Conservation (phyloP, 768 basidiomycete species). For the Boletus subparvulus region DNA sequence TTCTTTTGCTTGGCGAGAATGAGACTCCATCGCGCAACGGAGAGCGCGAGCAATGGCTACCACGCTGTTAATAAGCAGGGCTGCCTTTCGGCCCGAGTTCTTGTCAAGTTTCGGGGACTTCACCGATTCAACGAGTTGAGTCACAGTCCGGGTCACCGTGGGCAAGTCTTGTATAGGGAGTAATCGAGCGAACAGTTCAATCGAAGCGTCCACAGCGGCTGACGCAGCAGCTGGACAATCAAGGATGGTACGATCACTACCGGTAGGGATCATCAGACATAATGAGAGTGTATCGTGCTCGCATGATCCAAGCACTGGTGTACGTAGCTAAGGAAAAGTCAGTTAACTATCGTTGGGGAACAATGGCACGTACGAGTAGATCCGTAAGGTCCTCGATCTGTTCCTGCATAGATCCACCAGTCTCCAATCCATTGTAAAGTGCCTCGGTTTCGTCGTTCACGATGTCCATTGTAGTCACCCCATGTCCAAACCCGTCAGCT, state of each 20-base stretch:
- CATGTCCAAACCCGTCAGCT: slow-evolving; percentile 88
- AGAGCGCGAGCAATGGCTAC: slow-evolving; percentile 73
- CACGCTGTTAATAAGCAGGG: slow-evolving; percentile 77
- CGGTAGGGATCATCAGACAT: slow-evolving; percentile 50
- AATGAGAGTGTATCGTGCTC: slow-evolving; percentile 84
- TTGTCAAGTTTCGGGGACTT: slow-evolving; percentile 80
- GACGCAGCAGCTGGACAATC: slow-evolving; percentile 78
- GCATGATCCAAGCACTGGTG: slow-evolving; percentile 77
- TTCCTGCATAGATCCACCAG: slow-evolving; percentile 65
- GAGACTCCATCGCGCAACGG: slow-evolving; percentile 49
- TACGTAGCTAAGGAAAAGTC: slow-evolving; percentile 38
- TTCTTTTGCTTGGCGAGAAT: slow-evolving; percentile 61
- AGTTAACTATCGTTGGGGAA: background rate
- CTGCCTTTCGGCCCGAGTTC: slow-evolving; percentile 83
- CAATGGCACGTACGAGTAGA: slow-evolving; percentile 54
- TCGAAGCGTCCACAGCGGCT: slow-evolving; percentile 82
- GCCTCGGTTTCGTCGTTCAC: slow-evolving; percentile 42
- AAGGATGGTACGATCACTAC: slow-evolving; percentile 45
- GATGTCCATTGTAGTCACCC: slow-evolving; percentile 71
- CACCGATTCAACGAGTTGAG: slow-evolving; percentile 60
- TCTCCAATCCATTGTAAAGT: slow-evolving; percentile 14
- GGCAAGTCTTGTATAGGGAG: slow-evolving; percentile 74
- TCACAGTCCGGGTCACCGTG: slow-evolving; percentile 53
- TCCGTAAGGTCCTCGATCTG: slow-evolving; percentile 80
- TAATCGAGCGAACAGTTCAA: slow-evolving; percentile 81